phyloP scores from a whole-genome alignment of 805 yeast genomes.

The Saccharomycopsis amapae region DNA sequence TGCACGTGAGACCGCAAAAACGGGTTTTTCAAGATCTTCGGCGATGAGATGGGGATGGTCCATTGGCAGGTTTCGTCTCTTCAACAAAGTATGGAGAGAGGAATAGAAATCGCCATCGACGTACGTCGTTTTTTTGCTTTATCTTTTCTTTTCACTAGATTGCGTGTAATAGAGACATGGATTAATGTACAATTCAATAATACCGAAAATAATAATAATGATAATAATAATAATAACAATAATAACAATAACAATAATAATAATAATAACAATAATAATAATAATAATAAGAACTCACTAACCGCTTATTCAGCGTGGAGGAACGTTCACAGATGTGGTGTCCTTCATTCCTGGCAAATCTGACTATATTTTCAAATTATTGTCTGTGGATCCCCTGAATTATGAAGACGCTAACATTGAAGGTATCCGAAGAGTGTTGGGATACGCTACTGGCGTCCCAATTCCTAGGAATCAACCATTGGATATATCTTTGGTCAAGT shows the following conservation, averaged over 20 bases:
- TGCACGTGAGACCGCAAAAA: too few relatives aligned
- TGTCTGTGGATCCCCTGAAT: constrained; percentile 85
- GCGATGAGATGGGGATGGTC: too few relatives aligned
- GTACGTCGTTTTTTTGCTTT: too few relatives aligned
- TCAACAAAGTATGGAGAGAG: too few relatives aligned
- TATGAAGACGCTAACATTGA: constrained; percentile 89
- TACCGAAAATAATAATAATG: background rate
- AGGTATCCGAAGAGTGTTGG: constrained; percentile 77
- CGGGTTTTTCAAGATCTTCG: too few relatives aligned
- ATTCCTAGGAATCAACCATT: constrained; percentile 58
- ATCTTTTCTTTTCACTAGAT: too few relatives aligned
- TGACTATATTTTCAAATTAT: constrained; percentile 60
- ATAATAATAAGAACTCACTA: background rate
- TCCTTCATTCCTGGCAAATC: constrained; percentile 42
- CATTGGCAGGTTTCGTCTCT: too few relatives aligned
- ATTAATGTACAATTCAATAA: too few relatives aligned
- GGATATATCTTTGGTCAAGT: constrained; percentile 55
- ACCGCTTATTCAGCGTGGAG: constrained; percentile 49
- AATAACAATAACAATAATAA: constrained; percentile 1
- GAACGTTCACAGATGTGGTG: constrained; percentile 82
- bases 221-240: background rate
- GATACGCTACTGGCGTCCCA: constrained; percentile 41
- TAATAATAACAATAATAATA: background rate
- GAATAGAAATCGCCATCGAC: too few relatives aligned
- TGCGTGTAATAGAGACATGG: too few relatives aligned